Percentiles rank a stretch among this genome's conserved stretches.
These are phyloP conservation scores for Omphalea diandra DNA, from an alignment of 441 rosid genomes.

Conservation along the genomic window DNA sequence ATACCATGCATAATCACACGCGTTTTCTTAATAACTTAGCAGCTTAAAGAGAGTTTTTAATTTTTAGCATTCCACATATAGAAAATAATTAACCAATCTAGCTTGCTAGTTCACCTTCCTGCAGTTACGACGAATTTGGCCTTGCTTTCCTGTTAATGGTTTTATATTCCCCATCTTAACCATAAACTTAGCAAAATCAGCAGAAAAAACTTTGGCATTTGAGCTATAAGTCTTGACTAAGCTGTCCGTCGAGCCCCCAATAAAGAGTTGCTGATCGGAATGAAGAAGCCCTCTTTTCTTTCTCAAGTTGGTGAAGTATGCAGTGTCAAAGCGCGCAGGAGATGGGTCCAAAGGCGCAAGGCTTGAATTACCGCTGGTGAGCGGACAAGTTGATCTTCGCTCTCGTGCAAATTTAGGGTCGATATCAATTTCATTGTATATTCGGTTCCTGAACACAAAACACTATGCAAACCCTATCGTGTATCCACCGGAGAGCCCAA, in stretches of 20 bases:
- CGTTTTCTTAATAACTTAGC: no score
- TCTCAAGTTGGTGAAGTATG: slow-evolving; percentile 32
- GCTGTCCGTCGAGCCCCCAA: slow-evolving; percentile 35
- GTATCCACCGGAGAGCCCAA: slow-evolving; percentile 51
- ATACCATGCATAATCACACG: no score
- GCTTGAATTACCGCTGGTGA: slow-evolving; percentile 28
- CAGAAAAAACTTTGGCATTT: slow-evolving; percentile 24
- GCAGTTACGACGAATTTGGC: slow-evolving; percentile 43
- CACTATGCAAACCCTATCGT: slow-evolving; percentile 44
- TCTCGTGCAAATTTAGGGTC: slow-evolving; percentile 30
- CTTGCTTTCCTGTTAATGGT: slow-evolving; percentile 35
- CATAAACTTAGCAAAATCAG: slow-evolving; percentile 38
- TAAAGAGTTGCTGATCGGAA: slow-evolving; percentile 48
- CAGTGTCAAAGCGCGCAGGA: slow-evolving; percentile 29
- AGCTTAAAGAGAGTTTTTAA: no score
- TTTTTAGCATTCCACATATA: no score
- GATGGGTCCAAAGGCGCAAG: slow-evolving; percentile 38
- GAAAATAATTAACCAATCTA: not conserved
- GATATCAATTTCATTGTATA: slow-evolving; percentile 37
- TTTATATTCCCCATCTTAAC: slow-evolving; percentile 52
- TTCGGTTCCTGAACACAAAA: slow-evolving; percentile 23
- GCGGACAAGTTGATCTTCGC: slow-evolving; percentile 28
- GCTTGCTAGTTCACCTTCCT: slow-evolving; percentile 24
- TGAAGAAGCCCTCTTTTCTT: slow-evolving; percentile 35
- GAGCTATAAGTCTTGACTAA: slow-evolving; percentile 34